A percentile compares a stretch with the other conserved stretches of the same genome.
Conservation (phyloP, 352 stramenopile species). For the Pythium utonaiense region DNA sequence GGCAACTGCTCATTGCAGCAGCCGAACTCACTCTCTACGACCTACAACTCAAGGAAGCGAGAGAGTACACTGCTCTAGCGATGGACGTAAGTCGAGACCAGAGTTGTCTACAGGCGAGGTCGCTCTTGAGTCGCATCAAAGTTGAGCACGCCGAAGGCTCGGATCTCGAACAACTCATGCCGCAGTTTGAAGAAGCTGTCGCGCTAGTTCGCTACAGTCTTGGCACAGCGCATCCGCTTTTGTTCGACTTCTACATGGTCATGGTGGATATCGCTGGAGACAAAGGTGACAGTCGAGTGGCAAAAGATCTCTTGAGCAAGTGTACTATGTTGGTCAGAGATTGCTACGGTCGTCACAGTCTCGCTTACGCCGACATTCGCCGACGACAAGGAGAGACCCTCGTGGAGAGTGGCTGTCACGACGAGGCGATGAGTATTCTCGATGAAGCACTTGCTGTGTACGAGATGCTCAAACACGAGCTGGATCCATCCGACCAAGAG, state of each 20-base stretch:
- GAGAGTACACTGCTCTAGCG: conserved; percentile 4
- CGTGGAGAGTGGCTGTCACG: conserved; percentile 8
- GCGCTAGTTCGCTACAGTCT: conserved; percentile 40
- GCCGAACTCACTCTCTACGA: conserved; percentile 32
- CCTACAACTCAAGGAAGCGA: conserved; percentile 7
- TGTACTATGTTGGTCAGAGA: conserved; percentile 17
- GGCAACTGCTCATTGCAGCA: background rate
- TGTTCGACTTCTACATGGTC: conserved; percentile 42
- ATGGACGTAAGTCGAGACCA: background rate
- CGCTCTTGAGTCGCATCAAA: conserved; percentile 35
- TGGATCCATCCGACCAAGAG: conserved; percentile 4
- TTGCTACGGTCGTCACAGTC: conserved; percentile 41
- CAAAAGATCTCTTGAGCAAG: conserved; percentile 1
- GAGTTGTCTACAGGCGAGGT: background rate
- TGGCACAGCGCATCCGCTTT: conserved; percentile 29
- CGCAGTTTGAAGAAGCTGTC: conserved; percentile 30
- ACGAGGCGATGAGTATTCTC: conserved; percentile 40
- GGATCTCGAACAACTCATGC: conserved; percentile 14
- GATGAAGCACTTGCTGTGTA: conserved; percentile 58
- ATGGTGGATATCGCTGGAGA: conserved; percentile 42
- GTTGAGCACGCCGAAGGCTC: conserved; percentile 17
- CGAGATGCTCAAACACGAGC: conserved; percentile 32
- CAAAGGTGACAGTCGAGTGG: conserved; percentile 24
- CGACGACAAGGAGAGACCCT: conserved; percentile 42
- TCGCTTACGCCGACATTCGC: conserved; percentile 47